Percentiles rank a stretch among this genome's conserved stretches.
Evolutionary conservation across 257 asterid species (phyloP).

Genomic region (Jacaranda mimosifolia): DNA sequence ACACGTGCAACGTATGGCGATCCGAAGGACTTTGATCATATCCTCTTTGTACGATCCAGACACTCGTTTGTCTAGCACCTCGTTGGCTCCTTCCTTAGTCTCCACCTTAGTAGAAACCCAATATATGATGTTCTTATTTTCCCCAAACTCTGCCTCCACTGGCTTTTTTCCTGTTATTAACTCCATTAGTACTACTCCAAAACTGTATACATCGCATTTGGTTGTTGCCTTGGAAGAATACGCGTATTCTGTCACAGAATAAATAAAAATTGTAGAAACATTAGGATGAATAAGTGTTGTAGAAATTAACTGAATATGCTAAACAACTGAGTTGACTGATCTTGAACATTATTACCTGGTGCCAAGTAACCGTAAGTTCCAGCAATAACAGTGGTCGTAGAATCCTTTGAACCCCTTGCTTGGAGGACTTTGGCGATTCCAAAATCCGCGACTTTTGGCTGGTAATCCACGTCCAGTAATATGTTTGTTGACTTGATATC

Average conservation of each 20-base stretch:
- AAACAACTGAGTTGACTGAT: background rate
- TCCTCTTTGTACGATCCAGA: constrained; percentile 68
- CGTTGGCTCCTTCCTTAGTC: constrained; percentile 69
- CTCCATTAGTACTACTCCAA: constrained; percentile 91
- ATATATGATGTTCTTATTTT: constrained; percentile 75
- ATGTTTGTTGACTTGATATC: constrained; percentile 90
- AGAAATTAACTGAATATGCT: too few relatives aligned
- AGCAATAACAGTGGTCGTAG: constrained; percentile 71
- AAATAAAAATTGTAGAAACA: background rate
- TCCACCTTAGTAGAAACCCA: constrained; percentile 84
- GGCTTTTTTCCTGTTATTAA: constrained; percentile 90
- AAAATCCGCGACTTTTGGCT: constrained; percentile 90
- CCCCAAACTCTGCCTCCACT: constrained; percentile 87
- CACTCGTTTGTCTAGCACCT: constrained; percentile 70
- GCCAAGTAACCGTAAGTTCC: constrained; percentile 98
- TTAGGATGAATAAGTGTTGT: background rate
- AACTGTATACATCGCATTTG: constrained; percentile 92
- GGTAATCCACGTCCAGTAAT: constrained; percentile 73
- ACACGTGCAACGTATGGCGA: constrained; percentile 87
- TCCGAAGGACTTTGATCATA: constrained; percentile 81
- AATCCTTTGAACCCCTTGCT: constrained; percentile 77
- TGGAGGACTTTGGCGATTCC: constrained; percentile 93
- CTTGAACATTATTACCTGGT: constrained; percentile 63
- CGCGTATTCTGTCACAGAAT: constrained; percentile 70
- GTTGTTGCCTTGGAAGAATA: constrained; percentile 91